phyloP scores from a whole-genome alignment of 257 asterid species.

The Gynochthodes officinalis region DNA sequence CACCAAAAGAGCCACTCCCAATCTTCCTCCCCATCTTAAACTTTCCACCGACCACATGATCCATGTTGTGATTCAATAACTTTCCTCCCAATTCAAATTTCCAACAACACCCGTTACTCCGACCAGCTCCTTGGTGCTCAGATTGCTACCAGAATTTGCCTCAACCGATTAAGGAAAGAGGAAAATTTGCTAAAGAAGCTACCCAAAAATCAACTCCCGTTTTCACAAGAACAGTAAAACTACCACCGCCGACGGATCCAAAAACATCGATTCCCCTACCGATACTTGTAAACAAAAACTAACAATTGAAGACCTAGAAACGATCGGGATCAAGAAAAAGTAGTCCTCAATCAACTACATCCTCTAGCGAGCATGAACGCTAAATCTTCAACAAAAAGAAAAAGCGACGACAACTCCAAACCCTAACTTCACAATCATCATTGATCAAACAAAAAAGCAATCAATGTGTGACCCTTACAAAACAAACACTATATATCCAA shows the following conservation, averaged over 20 bases:
- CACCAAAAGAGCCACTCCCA: slow-evolving; percentile 98
- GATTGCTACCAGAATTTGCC: slow-evolving; percentile 11
- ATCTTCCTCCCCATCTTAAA: slow-evolving; percentile 95
- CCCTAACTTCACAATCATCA: slow-evolving; percentile 46
- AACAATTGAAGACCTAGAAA: slow-evolving; percentile 18
- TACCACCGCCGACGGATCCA: slow-evolving; percentile 25
- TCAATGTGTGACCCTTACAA: slow-evolving; percentile 29
- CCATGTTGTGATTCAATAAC: slow-evolving; percentile 49
- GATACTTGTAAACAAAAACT: slow-evolving; percentile 10
- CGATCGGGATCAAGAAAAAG: slow-evolving; percentile 23
- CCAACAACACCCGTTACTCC: slow-evolving; percentile 12
- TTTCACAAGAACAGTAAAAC: slow-evolving; percentile 9
- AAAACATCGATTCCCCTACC: slow-evolving; percentile 13
- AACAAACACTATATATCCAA: background rate
- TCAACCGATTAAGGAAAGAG: background rate
- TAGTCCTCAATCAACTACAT: slow-evolving; percentile 40
- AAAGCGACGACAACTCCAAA: slow-evolving; percentile 23
- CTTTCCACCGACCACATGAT: slow-evolving; percentile 80
- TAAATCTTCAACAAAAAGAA: slow-evolving; percentile 17
- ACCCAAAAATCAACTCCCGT: slow-evolving; percentile 12
- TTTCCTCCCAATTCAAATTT: background rate
- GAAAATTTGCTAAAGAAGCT: background rate
- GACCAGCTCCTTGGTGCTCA: slow-evolving; percentile 17
- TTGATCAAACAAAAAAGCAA: slow-evolving; percentile 31
- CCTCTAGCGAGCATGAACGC: slow-evolving; percentile 33